Evolutionary conservation across 116 monocot genomes (phyloP).

Genomic region (Dioscorea cayenensis): DNA sequence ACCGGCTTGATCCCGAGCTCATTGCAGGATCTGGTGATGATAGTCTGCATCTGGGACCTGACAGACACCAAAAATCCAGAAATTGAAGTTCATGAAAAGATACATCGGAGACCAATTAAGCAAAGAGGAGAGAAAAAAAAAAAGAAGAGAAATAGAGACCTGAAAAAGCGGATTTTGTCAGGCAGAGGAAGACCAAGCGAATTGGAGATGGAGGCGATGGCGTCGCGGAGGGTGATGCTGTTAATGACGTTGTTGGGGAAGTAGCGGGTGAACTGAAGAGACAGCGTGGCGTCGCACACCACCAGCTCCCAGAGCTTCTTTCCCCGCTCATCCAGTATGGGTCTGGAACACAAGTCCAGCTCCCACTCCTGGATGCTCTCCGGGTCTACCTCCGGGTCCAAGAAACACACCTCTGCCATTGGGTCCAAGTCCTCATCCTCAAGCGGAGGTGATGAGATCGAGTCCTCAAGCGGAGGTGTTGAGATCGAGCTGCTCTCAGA

Average conservation of each 20-base stretch:
- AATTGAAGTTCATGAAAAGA: neutral
- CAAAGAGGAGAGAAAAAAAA: neutral
- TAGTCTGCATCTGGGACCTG: constrained; percentile 97
- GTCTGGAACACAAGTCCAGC: constrained; percentile 91
- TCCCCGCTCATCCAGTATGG: constrained; percentile 79
- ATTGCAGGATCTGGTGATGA: constrained; percentile 80
- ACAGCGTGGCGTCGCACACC: constrained; percentile 74
- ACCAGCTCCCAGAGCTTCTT: constrained; percentile 97
- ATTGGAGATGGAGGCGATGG: constrained; percentile 47
- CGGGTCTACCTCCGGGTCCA: constrained; percentile 55
- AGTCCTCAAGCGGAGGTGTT: neutral
- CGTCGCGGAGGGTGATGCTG: constrained; percentile 84
- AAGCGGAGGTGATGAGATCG: neutral
- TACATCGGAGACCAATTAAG: neutral
- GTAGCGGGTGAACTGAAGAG: constrained; percentile 84
- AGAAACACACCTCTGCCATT: constrained; percentile 55
- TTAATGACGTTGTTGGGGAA: constrained; percentile 97
- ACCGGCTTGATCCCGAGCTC: constrained; percentile 76
- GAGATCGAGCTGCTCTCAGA: neutral
- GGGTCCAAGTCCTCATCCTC: constrained; percentile 52
- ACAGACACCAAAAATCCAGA: neutral
- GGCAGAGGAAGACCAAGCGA: constrained; percentile 58
- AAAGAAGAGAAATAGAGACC: constrained; percentile 11
- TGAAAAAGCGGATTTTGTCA: constrained; percentile 85
- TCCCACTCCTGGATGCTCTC: constrained; percentile 70